Evolutionary conservation across 2,329 filamentous ascomycete species (phyloP).

Genomic region (Fusarium tupiense): DNA sequence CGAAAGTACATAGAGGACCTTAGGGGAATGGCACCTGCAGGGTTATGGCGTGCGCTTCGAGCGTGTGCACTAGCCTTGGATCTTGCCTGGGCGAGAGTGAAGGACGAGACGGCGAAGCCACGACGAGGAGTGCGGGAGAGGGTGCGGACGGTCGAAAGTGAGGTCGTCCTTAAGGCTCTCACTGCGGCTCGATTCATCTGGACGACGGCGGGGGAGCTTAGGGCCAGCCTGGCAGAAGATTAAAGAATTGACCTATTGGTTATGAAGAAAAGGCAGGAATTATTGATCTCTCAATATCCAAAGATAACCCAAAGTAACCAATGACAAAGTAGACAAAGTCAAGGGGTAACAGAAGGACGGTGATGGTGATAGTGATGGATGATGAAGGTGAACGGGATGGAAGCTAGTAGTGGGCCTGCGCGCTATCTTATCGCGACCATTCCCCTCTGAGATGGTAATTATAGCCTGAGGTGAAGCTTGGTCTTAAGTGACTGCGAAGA

Average conservation of each 20-base stretch:
- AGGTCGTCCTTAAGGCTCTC: slow-evolving; percentile 74
- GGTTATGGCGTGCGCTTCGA: slow-evolving; percentile 49
- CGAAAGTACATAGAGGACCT: slow-evolving; percentile 81
- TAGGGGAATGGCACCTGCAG: slow-evolving; percentile 56
- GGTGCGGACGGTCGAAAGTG: slow-evolving; percentile 69
- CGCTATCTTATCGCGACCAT: slow-evolving; percentile 34
- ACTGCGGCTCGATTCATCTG: slow-evolving; percentile 80
- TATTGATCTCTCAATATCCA: neutral
- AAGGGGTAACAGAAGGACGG: neutral
- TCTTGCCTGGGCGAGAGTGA: slow-evolving; percentile 67
- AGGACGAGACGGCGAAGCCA: slow-evolving; percentile 57
- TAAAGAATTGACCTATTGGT: neutral
- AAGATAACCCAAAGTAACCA: neutral
- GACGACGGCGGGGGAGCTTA: slow-evolving; percentile 27
- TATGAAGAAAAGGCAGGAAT: neutral
- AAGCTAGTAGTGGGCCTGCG: slow-evolving; percentile 7
- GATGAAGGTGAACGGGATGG: slow-evolving; percentile 9
- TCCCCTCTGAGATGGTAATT: slow-evolving; percentile 21
- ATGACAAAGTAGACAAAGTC: slow-evolving; percentile 10
- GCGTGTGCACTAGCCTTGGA: slow-evolving; percentile 58
- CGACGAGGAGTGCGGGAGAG: slow-evolving; percentile 60
- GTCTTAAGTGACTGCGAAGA: slow-evolving; percentile 6
- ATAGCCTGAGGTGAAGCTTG: neutral
- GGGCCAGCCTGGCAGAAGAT: slow-evolving; percentile 15
- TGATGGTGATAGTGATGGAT: neutral